phyloP scores from a whole-genome alignment of 1,284 basidiomycete species.

The Schizophyllum amplum region DNA sequence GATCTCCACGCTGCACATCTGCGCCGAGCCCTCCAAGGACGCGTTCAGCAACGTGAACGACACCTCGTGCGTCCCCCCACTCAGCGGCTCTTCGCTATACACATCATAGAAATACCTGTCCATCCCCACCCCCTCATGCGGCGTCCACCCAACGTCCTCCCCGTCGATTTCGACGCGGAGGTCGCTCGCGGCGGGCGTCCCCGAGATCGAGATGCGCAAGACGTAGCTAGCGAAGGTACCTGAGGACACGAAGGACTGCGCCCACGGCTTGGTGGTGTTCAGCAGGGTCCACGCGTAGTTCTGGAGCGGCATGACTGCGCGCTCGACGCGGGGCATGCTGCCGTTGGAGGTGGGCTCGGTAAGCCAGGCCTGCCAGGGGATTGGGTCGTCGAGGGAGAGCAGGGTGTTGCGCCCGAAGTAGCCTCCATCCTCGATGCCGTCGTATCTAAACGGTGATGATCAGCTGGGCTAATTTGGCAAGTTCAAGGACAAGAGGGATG shows the following conservation, averaged over 20 bases:
- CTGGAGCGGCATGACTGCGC: slow-evolving; percentile 70
- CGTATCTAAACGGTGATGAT: too few species aligned
- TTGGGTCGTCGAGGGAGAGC: slow-evolving; percentile 21
- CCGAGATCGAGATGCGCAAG: slow-evolving; percentile 69
- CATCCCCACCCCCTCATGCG: slow-evolving; percentile 44
- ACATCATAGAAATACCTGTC: slow-evolving; percentile 69
- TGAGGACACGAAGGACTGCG: slow-evolving; percentile 53
- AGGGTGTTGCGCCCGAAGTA: slow-evolving; percentile 70
- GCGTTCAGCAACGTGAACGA: slow-evolving; percentile 47
- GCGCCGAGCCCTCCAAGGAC: slow-evolving; percentile 46
- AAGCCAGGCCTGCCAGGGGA: slow-evolving; percentile 73
- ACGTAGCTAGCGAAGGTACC: slow-evolving; percentile 57
- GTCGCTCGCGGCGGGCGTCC: slow-evolving; percentile 51
- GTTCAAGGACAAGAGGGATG: too few species aligned
- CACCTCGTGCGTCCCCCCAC: slow-evolving; percentile 45
- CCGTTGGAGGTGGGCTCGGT: slow-evolving; percentile 23
- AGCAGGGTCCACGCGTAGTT: slow-evolving; percentile 70
- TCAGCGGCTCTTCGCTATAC: slow-evolving; percentile 29
- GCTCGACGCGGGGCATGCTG: slow-evolving; percentile 43
- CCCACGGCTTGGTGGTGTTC: slow-evolving; percentile 52
- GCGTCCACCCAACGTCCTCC: slow-evolving; percentile 47
- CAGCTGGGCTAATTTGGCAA: too few species aligned
- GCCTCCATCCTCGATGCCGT: slow-evolving; percentile 55
- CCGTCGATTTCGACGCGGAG: slow-evolving; percentile 59
- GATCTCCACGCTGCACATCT: slow-evolving; percentile 71